Percentiles rank a stretch among this genome's conserved stretches.
Evolutionary conservation across 164 flowering plant species (phyloP).

Genomic region (Nymphaea colorata): DNA sequence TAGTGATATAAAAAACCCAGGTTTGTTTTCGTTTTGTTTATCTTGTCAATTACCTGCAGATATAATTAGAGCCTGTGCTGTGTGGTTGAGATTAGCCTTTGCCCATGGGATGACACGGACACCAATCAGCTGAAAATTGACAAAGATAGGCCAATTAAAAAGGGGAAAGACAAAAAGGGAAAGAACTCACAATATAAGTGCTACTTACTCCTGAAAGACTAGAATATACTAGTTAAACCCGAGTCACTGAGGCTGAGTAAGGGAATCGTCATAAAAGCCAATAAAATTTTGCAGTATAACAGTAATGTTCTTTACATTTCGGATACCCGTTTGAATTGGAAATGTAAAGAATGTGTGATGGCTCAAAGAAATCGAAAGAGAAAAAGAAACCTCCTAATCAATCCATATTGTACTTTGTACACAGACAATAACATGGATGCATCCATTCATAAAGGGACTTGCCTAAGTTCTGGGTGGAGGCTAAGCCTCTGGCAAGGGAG

Average conservation of each 20-base stretch:
- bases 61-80: conserved; percentile 87
- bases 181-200: neutral
- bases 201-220: neutral
- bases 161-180: neutral
- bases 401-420: too few relatives aligned
- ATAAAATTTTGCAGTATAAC: neutral
- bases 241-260: neutral
- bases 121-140: conserved; percentile 47
- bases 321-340: too few relatives aligned
- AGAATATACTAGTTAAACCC: neutral
- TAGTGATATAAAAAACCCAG: too few relatives aligned
- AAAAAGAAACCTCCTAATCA: too few relatives aligned
- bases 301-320: neutral
- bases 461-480: too few relatives aligned
- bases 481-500: too few relatives aligned
- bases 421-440: too few relatives aligned
- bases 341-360: too few relatives aligned
- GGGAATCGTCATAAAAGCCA: neutral
- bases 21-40: too few relatives aligned
- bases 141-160: conserved; percentile 1
- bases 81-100: conserved; percentile 73
- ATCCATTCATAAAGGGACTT: too few relatives aligned
- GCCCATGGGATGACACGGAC: conserved; percentile 88
- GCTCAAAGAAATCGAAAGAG: too few relatives aligned
- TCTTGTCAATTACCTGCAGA: conserved; percentile 50